A percentile compares a stretch with the other conserved stretches of the same genome.
Conservation (phyloP, 2,329 filamentous ascomycete species). For the Diaporthe nobilis region DNA sequence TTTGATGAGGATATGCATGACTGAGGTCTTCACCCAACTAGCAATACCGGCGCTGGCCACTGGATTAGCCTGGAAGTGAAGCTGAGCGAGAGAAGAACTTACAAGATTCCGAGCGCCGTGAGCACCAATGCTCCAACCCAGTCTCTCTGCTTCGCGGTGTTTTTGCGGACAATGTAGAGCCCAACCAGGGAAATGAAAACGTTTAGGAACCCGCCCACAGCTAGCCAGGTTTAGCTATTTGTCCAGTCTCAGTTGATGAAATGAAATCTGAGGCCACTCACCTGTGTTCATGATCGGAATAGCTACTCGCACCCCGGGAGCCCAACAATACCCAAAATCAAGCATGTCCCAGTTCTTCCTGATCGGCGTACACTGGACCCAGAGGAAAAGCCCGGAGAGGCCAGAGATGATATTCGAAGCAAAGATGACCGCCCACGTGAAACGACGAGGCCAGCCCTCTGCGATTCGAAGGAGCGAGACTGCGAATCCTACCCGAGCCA, state of each 20-base stretch:
- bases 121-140: conserved; percentile 23
- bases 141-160: conserved; percentile 10
- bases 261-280: not conserved
- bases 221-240: conserved; percentile 1
- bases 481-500: conserved; percentile 22
- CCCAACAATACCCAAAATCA: conserved; percentile 11
- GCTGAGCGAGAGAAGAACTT: not conserved
- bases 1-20: conserved; percentile 26
- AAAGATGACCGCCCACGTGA: conserved; percentile 25
- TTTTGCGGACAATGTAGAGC: conserved; percentile 21
- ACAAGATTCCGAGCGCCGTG: conserved; percentile 15
- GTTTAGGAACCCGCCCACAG: conserved; percentile 13
- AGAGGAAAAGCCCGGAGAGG: conserved; percentile 10
- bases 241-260: not conserved
- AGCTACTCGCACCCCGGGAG: conserved; percentile 2
- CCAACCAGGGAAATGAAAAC: conserved; percentile 11
- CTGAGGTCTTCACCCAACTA: conserved; percentile 23
- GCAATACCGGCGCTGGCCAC: conserved; percentile 18
- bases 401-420: conserved; percentile 28
- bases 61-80: not conserved
- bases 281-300: conserved; percentile 29
- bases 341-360: conserved; percentile 23
- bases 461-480: conserved; percentile 18
- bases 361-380: conserved; percentile 30
- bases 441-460: conserved; percentile 12